Conservation (phyloP, 2,329 filamentous ascomycete species). For the Ceratocystis harringtonii region DNA sequence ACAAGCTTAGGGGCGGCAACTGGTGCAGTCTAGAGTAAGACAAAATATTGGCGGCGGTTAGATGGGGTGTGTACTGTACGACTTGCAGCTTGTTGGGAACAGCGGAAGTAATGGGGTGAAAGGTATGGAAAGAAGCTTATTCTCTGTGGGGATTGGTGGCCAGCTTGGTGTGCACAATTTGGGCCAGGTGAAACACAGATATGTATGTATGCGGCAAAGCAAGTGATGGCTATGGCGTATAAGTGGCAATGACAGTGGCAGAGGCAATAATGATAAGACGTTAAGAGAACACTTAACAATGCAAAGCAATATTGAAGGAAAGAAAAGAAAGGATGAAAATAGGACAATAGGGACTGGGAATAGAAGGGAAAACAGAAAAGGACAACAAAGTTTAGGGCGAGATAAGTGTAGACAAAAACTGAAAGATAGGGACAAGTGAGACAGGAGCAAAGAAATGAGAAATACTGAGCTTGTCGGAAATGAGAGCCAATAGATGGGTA, state of each 20-base stretch:
- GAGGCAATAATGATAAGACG: background rate
- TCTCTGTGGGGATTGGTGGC: background rate
- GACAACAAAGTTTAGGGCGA: background rate
- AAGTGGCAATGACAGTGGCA: background rate
- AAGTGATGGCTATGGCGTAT: background rate
- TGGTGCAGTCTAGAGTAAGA: background rate
- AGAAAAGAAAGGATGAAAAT: background rate
- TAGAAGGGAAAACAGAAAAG: background rate
- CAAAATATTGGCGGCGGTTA: background rate
- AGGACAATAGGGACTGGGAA: background rate
- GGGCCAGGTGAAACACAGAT: slow-evolving; percentile 3
- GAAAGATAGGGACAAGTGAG: background rate
- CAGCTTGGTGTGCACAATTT: background rate
- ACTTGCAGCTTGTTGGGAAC: background rate
- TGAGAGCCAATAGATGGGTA: background rate
- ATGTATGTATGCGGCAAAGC: background rate
- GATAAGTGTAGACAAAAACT: background rate
- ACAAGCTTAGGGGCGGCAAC: background rate
- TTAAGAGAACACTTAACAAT: background rate
- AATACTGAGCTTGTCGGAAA: background rate
- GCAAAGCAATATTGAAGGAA: background rate
- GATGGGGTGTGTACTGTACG: background rate
- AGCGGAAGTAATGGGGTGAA: background rate
- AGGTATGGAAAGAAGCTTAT: background rate
- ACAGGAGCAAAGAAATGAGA: slow-evolving; percentile 5